These are phyloP conservation scores for Acacia melanoxylon DNA, from an alignment of 306 rosid species.

Conservation along the genomic window DNA sequence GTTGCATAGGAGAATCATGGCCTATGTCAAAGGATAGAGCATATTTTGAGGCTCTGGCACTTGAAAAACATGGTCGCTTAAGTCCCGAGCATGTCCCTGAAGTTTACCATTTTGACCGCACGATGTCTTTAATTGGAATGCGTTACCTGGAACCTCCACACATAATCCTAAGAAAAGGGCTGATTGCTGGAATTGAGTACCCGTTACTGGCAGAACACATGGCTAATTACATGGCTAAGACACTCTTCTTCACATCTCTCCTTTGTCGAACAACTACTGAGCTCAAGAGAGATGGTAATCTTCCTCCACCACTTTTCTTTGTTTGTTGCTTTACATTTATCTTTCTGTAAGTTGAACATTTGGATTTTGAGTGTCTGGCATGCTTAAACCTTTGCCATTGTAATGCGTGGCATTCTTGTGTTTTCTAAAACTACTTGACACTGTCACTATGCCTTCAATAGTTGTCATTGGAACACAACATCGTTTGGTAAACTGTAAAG, in stretches of 20 bases:
- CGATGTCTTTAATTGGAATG: slow-evolving; percentile 82
- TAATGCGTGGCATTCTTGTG: not conserved
- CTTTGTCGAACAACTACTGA: slow-evolving; percentile 61
- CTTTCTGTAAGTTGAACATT: not conserved
- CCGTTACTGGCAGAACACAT: slow-evolving; percentile 74
- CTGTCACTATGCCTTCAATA: not conserved
- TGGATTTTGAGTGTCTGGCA: not conserved
- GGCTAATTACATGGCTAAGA: slow-evolving; percentile 76
- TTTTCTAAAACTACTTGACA: not conserved
- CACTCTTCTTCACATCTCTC: slow-evolving; percentile 81
- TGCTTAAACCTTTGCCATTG: not conserved
- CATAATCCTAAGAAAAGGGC: slow-evolving; percentile 45
- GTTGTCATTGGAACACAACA: not conserved
- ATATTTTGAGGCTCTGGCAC: slow-evolving; percentile 72
- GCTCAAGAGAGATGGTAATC: slow-evolving; percentile 74
- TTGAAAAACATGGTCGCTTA: slow-evolving; percentile 41
- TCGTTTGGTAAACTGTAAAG: not conserved
- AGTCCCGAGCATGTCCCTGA: slow-evolving; percentile 76
- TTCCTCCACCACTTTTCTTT: not conserved
- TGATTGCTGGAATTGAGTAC: slow-evolving; percentile 79
- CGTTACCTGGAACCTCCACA: slow-evolving; percentile 93
- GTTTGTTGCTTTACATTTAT: not conserved
- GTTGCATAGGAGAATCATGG: slow-evolving; percentile 92
- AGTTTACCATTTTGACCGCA: slow-evolving; percentile 81
- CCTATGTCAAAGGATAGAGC: slow-evolving; percentile 91